Evolutionary conservation across 768 basidiomycete genomes (phyloP).

Genomic region (Neoboletus subvelutipes): DNA sequence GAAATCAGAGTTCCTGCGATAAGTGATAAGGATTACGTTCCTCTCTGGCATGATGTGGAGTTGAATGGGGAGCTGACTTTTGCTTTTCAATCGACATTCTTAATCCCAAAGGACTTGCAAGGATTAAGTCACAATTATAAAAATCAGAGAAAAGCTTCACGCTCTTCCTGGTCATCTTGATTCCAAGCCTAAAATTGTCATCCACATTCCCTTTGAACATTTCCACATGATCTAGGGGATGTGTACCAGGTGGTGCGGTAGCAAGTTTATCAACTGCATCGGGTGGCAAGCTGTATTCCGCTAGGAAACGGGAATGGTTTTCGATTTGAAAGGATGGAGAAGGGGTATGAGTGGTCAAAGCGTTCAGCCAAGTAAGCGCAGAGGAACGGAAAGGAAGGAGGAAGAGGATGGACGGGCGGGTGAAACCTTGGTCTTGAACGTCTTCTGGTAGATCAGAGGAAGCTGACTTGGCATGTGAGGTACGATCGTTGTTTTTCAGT

Average conservation of each 20-base stretch:
- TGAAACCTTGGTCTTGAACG: constrained; percentile 96
- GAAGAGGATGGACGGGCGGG: constrained; percentile 89
- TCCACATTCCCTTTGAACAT: constrained; percentile 97
- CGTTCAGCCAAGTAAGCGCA: constrained; percentile 79
- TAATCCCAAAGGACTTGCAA: constrained; percentile 92
- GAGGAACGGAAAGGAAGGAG: constrained; percentile 92
- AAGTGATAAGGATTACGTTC: not conserved
- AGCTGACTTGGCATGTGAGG: constrained; percentile 67
- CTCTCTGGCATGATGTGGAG: not conserved
- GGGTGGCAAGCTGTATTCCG: constrained; percentile 80
- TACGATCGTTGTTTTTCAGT: constrained; percentile 90
- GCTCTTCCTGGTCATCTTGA: constrained; percentile 91
- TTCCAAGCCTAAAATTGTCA: constrained; percentile 88
- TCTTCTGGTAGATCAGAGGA: constrained; percentile 62
- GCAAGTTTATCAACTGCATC: constrained; percentile 81
- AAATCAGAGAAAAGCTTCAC: constrained; percentile 91
- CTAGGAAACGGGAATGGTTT: constrained; percentile 77
- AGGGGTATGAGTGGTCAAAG: constrained; percentile 75
- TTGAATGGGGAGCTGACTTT: constrained; percentile 52
- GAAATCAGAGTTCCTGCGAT: constrained; percentile 76
- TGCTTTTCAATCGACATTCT: constrained; percentile 93
- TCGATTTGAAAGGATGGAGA: constrained; percentile 78
- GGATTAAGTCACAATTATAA: constrained; percentile 85
- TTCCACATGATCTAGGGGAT: constrained; percentile 87
- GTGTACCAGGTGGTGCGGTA: constrained; percentile 67